Evolutionary conservation across 2,329 filamentous ascomycete species (phyloP), one percentile per base, ranked within the genome.

Genomic region (Neopestalotiopsis clavispora): DNA sequence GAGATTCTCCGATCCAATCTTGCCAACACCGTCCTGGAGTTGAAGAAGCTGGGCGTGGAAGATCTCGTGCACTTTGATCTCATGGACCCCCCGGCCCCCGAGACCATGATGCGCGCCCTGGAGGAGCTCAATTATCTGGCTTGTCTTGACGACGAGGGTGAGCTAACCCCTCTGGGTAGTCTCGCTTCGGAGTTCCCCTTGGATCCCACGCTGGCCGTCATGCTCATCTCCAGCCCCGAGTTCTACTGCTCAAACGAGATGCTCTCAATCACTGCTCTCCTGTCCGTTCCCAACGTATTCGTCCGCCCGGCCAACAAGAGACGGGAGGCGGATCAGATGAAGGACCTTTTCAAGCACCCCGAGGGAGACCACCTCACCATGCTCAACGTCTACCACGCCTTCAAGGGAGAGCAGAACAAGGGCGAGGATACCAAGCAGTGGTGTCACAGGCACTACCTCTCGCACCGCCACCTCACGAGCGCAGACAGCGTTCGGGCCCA

Each of bases 221-320:
- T 99, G 96, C 88, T 99, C 69, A 98, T 99, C 80, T 95, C 92
- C 12, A 97, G 95, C 7, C 95, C 96, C 12, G 96, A 99, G 78
- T 99, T 99, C 82, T 97, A 96, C 84, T 99, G 96, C 86, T 97
- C 95, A 60, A 98, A 98, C 81, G 96, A 99, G 84, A 96, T 99
- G 56, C 87, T 99, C 14, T 98, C 96, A 57, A 92, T 99, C 75
- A 97, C 95, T 1, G 92, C 96, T 1, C 89, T 99, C 12, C 89
- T 99, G 23, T 98, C 95, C 0, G 96, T 98, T 12, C 96, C 96
- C 0, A 94, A 98, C 79, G 90, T 98, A 70, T 99, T 97, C 78
- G 89, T 97, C 38, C 93, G 96, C 9, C 96, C 96, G 1, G 92
- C 93, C 63, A 90, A 89, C 76, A 91, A 93, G 74, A 91, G 95